Percentiles rank a stretch among this genome's conserved stretches.
phyloP scores from a whole-genome alignment of 2,329 filamentous ascomycete species.

The Sporothrix variecibatus region DNA sequence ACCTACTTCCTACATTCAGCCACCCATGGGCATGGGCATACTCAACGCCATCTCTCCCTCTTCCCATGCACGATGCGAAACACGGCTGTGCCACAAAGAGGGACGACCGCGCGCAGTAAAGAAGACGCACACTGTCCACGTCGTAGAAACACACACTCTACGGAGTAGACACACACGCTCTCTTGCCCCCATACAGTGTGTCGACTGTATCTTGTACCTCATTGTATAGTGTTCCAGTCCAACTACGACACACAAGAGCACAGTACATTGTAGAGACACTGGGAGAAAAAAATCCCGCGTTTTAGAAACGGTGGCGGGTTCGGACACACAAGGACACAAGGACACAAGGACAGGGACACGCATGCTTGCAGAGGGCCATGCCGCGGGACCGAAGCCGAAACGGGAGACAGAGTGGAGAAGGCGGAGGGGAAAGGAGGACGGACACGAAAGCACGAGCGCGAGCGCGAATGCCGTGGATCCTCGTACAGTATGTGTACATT shows the following conservation, averaged over 20 bases:
- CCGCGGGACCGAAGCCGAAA: conserved; percentile 11
- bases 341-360: background rate
- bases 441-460: background rate
- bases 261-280: background rate
- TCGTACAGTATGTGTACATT: background rate
- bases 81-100: conserved; percentile 15
- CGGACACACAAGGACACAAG: background rate
- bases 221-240: background rate
- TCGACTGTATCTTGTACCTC: no score
- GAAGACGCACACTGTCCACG: background rate
- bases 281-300: background rate
- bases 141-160: background rate
- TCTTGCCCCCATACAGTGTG: background rate
- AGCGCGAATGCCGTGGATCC: background rate
- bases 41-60: background rate
- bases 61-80: conserved; percentile 19
- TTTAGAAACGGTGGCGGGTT: conserved; percentile 1
- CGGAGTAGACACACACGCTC: background rate
- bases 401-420: background rate
- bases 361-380: background rate
- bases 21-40: background rate
- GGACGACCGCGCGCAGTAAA: background rate
- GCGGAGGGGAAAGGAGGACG: background rate
- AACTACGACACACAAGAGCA: background rate
- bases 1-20: background rate